Percentiles rank a stretch among this genome's conserved stretches.
Conservation (phyloP, 78 protist species). For the Mastigamoeba balamuthi region DNA sequence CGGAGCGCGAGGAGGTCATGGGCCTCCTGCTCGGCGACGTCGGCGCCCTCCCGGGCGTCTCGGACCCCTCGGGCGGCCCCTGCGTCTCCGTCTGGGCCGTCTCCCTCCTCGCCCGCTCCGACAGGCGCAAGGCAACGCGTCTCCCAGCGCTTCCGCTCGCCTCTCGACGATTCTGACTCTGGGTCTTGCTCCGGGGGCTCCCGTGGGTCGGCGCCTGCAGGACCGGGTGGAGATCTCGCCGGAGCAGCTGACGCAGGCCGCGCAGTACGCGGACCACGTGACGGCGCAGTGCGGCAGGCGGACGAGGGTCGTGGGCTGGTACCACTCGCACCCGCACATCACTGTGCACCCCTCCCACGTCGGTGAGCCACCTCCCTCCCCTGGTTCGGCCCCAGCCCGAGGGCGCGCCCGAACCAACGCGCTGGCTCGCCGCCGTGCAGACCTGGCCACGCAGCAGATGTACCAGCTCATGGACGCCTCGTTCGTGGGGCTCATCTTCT, state of each 20-base stretch:
- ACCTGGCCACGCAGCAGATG: background rate
- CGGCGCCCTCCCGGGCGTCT: too few species aligned
- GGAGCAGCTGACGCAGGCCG: slow-evolving; percentile 41
- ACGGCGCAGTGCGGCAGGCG: background rate
- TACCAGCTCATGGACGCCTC: background rate
- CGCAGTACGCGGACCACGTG: slow-evolving; percentile 21
- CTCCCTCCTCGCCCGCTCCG: background rate
- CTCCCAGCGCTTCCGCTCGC: too few species aligned
- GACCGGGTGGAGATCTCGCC: slow-evolving; percentile 66
- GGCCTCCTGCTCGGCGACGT: slow-evolving; percentile 54
- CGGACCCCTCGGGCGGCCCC: background rate
- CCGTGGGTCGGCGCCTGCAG: too few species aligned
- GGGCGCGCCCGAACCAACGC: background rate
- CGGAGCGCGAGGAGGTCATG: slow-evolving; percentile 58
- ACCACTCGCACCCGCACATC: slow-evolving; percentile 78
- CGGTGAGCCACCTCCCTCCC: slow-evolving; percentile 9
- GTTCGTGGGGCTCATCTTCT: slow-evolving; percentile 9
- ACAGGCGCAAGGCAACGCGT: background rate
- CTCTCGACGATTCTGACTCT: too few species aligned
- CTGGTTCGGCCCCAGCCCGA: background rate
- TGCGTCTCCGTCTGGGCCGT: background rate
- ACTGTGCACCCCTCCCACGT: slow-evolving; percentile 56
- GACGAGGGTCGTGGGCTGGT: slow-evolving; percentile 70
- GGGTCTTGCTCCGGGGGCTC: too few species aligned
- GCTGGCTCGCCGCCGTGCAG: background rate